Conservation (phyloP, 2,329 filamentous ascomycete species). For the Xylariaceae sp. region DNA sequence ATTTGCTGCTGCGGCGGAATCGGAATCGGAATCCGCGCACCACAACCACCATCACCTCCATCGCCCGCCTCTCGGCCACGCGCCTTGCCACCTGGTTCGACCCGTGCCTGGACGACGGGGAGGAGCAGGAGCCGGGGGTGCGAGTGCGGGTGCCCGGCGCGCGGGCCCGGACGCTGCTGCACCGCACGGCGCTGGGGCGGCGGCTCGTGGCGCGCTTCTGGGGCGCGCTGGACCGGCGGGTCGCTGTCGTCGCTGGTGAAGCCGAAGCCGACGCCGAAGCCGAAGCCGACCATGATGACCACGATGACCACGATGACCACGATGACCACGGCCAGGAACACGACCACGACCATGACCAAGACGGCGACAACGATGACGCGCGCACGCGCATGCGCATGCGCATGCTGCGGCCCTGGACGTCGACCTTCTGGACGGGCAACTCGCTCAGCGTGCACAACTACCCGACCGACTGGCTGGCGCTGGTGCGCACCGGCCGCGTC, state of each 20-base stretch:
- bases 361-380: background rate
- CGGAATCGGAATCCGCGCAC: no score
- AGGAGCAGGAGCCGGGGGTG: no score
- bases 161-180: slow-evolving; percentile 1
- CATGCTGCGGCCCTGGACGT: slow-evolving; percentile 7
- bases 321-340: background rate
- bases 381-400: no score
- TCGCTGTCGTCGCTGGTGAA: slow-evolving; percentile 4
- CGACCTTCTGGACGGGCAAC: slow-evolving; percentile 9
- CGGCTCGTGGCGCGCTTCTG: slow-evolving; percentile 3
- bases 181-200: slow-evolving; percentile 3
- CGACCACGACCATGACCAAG: background rate
- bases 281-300: no score
- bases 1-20: no score
- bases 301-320: no score
- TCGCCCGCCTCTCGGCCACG: slow-evolving; percentile 5
- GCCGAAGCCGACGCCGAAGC: background rate
- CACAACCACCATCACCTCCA: slow-evolving; percentile 3
- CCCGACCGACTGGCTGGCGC: slow-evolving; percentile 7
- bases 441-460: slow-evolving; percentile 10
- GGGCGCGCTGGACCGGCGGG: slow-evolving; percentile 3
- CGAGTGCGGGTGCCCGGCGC: slow-evolving; percentile 1
- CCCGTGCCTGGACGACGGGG: no score
- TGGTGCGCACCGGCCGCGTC: slow-evolving; percentile 4
- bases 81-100: slow-evolving; percentile 7